phyloP scores from a whole-genome alignment of 306 rosid species.

The Cucurbita pepo region DNA sequence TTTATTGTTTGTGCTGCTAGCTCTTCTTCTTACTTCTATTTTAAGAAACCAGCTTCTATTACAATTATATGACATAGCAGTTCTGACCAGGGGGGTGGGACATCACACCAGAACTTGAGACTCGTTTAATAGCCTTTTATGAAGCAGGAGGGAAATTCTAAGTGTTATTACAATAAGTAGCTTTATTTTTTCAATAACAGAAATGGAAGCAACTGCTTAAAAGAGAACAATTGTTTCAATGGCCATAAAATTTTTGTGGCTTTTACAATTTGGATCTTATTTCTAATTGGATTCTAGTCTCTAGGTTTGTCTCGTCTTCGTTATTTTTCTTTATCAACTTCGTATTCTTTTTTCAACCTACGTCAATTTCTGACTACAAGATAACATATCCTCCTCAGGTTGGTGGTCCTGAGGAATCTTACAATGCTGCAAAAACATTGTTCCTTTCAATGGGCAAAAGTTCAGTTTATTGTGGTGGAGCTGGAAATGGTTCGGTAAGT shows the following conservation, averaged over 20 bases:
- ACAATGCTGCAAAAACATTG: constrained; percentile 45
- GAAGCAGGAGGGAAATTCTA: neutral
- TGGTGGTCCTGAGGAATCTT: constrained; percentile 83
- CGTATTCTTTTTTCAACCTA: neutral
- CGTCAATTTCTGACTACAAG: constrained; percentile 6
- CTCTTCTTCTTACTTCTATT: neutral
- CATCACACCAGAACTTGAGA: neutral
- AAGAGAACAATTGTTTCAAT: neutral
- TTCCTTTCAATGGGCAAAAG: constrained; percentile 76
- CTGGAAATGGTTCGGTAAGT: constrained; percentile 98
- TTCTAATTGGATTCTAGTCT: neutral
- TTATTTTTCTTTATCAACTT: neutral
- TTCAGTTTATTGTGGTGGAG: constrained; percentile 61
- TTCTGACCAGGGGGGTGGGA: neutral
- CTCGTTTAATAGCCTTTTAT: neutral
- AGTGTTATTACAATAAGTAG: neutral
- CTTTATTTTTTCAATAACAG: neutral
- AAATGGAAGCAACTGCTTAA: neutral
- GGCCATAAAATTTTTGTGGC: neutral
- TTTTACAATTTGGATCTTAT: neutral
- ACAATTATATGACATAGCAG: neutral
- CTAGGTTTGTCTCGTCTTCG: neutral
- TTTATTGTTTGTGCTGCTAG: neutral
- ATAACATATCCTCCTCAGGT: constrained; percentile 41
- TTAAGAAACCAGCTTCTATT: neutral